A percentile compares a stretch with the other conserved stretches of the same genome.
Conservation (phyloP, 2,329 filamentous ascomycete genomes). For the Sordariomycetes sp. region DNA sequence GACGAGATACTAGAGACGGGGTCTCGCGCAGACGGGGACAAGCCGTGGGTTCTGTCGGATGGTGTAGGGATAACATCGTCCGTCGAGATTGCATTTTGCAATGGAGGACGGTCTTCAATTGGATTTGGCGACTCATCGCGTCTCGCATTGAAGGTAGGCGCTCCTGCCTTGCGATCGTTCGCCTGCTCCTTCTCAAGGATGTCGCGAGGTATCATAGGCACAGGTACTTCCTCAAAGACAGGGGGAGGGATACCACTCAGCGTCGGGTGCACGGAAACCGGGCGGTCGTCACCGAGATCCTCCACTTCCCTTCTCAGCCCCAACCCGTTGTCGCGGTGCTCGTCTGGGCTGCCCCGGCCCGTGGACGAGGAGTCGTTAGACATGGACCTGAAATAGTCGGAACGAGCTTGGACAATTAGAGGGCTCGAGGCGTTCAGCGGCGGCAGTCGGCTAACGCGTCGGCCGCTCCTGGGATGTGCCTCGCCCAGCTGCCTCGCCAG, state of each 20-base stretch:
- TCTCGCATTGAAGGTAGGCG: conserved; percentile 35
- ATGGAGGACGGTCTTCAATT: neutral
- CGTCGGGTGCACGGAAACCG: conserved; percentile 64
- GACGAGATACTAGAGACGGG: conserved; percentile 22
- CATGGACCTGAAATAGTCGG: conserved; percentile 70
- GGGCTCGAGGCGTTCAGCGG: conserved; percentile 76
- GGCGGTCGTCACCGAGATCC: conserved; percentile 45
- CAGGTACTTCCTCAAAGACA: conserved; percentile 20
- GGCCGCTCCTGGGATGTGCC: conserved; percentile 57
- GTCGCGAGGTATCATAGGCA: neutral
- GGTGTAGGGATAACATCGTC: conserved; percentile 1
- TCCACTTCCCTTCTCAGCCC: conserved; percentile 46
- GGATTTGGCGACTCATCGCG: conserved; percentile 43
- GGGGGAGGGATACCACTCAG: conserved; percentile 54
- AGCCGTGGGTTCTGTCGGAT: neutral
- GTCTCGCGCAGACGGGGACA: conserved; percentile 14
- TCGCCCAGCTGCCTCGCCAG: conserved; percentile 82
- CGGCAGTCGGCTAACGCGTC: conserved; percentile 75
- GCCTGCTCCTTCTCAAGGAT: neutral
- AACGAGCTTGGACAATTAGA: conserved; percentile 61
- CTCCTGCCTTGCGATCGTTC: neutral
- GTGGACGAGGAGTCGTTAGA: conserved; percentile 50
- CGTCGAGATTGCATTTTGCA: neutral
- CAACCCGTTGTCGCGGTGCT: conserved; percentile 22
- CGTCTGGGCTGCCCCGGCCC: conserved; percentile 8